Conservation (phyloP, 2,329 filamentous ascomycete species). For the Fusarium sp. region DNA sequence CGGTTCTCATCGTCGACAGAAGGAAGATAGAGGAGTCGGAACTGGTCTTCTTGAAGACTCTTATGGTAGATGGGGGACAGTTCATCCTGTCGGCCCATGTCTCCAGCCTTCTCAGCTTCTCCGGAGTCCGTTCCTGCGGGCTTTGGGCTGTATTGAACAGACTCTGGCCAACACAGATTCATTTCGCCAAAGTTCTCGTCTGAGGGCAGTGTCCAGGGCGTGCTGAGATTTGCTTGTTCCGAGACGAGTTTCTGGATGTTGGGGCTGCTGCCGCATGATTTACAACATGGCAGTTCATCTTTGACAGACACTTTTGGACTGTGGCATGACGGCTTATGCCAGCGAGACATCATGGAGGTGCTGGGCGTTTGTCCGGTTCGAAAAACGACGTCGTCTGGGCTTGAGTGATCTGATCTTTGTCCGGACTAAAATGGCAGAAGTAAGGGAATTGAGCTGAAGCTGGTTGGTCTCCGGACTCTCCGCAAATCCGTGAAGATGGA, state of each 20-base stretch:
- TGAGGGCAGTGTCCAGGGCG: background rate
- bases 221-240: background rate
- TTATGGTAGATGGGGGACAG: background rate
- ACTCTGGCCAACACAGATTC: background rate
- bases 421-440: background rate
- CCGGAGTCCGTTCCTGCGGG: background rate
- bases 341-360: background rate
- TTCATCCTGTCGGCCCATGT: background rate
- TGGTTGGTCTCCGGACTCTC: background rate
- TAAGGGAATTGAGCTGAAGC: background rate
- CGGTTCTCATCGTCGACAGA: background rate
- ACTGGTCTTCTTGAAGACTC: background rate
- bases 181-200: background rate
- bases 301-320: background rate
- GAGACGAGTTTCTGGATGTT: background rate
- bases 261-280: background rate
- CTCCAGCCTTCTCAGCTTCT: background rate
- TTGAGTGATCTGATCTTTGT: background rate
- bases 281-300: background rate
- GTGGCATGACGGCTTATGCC: background rate
- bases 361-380: background rate
- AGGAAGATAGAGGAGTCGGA: background rate
- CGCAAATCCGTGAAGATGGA: background rate
- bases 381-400: background rate
- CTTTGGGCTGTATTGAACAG: background rate